phyloP scores from a whole-genome alignment of 2,329 filamentous ascomycete species.

The Colletotrichum sp. region DNA sequence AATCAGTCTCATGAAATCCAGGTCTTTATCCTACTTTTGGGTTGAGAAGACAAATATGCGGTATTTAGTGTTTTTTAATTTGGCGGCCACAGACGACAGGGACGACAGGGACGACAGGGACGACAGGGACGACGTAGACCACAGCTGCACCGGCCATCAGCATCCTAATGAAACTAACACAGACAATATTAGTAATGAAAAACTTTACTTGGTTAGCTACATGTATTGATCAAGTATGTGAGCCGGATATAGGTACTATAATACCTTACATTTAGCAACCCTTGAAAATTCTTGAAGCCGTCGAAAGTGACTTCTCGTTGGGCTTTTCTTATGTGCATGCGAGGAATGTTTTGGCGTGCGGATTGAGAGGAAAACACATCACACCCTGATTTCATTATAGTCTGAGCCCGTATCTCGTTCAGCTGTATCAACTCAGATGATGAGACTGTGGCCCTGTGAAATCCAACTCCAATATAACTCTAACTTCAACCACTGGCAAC shows the following conservation, averaged over 20 bases:
- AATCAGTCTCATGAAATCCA: neutral
- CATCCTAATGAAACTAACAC: neutral
- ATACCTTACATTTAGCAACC: neutral
- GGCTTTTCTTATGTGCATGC: neutral
- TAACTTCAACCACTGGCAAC: neutral
- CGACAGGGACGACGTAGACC: no score
- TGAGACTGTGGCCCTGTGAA: neutral
- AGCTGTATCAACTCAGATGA: neutral
- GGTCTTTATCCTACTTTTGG: neutral
- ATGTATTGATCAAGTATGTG: neutral
- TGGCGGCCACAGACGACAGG: no score
- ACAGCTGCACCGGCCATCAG: neutral
- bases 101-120: no score
- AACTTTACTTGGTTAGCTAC: neutral
- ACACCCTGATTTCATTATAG: neutral
- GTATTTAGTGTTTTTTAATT: neutral
- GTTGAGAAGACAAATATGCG: neutral
- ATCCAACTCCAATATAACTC: neutral
- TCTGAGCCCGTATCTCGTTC: fast-evolving
- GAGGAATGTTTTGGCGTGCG: neutral
- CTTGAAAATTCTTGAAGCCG: neutral
- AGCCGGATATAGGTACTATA: neutral
- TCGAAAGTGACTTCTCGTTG: neutral
- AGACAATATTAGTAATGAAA: fast-evolving
- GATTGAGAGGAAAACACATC: fast-evolving